Evolutionary conservation across 2,329 filamentous ascomycete genomes (phyloP).

Genomic region (Microcyclospora tardicrescens): DNA sequence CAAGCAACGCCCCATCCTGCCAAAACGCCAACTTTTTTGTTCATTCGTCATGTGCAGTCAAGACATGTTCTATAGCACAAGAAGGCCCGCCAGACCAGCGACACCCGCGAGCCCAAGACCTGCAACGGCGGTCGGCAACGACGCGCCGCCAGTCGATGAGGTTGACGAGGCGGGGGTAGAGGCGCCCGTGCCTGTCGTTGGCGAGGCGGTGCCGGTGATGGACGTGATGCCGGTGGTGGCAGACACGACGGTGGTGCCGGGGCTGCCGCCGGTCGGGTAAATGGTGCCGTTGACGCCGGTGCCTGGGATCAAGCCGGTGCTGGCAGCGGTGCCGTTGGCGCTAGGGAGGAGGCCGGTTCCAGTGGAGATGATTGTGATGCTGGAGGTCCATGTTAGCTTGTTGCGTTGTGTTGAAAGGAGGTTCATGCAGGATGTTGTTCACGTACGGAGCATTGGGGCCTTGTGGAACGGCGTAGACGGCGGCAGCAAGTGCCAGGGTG

Average conservation of each 20-base stretch:
- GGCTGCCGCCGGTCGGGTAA: constrained; percentile 2
- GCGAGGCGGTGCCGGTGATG: constrained; percentile 3
- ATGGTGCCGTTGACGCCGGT: constrained; percentile 5
- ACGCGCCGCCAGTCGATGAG: constrained; percentile 13
- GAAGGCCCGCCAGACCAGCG: constrained; percentile 30
- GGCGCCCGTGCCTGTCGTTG: constrained; percentile 6
- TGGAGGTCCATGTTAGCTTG: too few relatives aligned
- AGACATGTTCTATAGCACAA: constrained; percentile 29
- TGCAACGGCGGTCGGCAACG: constrained; percentile 25
- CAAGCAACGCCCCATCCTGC: too few relatives aligned
- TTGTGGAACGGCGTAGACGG: too few relatives aligned
- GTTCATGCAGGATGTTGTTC: too few relatives aligned
- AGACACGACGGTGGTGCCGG: constrained; percentile 2
- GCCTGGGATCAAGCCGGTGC: constrained; percentile 3
- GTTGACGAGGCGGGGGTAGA: background rate
- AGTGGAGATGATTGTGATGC: background rate
- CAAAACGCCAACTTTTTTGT: too few relatives aligned
- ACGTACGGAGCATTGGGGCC: too few relatives aligned
- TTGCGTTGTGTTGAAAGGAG: too few relatives aligned
- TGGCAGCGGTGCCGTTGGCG: constrained; percentile 4
- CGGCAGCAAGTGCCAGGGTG: too few relatives aligned
- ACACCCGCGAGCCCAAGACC: constrained; percentile 22
- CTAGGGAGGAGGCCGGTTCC: constrained; percentile 9
- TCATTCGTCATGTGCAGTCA: too few relatives aligned
- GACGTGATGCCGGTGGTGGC: constrained; percentile 3